phyloP scores from a whole-genome alignment of 140 eudicot genomes.

The Oenanthe javanica region DNA sequence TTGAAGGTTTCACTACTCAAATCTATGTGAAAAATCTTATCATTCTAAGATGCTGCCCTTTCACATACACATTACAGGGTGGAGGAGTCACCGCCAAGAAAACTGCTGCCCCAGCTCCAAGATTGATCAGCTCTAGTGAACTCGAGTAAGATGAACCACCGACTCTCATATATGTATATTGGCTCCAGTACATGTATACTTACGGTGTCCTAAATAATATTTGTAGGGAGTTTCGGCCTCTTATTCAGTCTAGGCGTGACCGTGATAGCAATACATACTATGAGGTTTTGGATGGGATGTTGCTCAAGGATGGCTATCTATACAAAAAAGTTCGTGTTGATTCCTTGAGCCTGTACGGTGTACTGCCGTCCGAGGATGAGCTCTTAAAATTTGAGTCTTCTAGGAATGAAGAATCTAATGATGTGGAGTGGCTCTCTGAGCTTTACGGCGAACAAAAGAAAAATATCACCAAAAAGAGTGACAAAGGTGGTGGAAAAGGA shows the following conservation, averaged over 20 bases:
- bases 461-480: constrained; percentile 21
- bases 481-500: constrained; percentile 69
- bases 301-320: constrained; percentile 84
- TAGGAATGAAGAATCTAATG: constrained; percentile 58
- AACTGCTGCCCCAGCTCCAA: constrained; percentile 45
- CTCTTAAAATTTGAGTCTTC: constrained; percentile 67
- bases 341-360: constrained; percentile 75
- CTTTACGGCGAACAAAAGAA: constrained; percentile 73
- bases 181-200: background rate
- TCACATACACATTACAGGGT: constrained; percentile 41
- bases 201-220: background rate
- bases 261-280: constrained; percentile 55
- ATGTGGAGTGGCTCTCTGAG: constrained; percentile 74
- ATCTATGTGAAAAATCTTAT: background rate
- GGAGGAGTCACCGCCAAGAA: constrained; percentile 68
- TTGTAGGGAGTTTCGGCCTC: constrained; percentile 82
- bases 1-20: background rate
- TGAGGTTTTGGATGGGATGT: constrained; percentile 86
- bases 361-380: constrained; percentile 72
- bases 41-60: background rate
- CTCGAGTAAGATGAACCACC: constrained; percentile 53
- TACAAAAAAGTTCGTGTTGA: constrained; percentile 68
- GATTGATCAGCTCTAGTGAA: constrained; percentile 79
- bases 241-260: constrained; percentile 68
- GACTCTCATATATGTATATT: background rate